Percentiles rank a stretch among this genome's conserved stretches.
Conservation (phyloP, 1,139 yeast species). For the Taiozyma sp. region DNA sequence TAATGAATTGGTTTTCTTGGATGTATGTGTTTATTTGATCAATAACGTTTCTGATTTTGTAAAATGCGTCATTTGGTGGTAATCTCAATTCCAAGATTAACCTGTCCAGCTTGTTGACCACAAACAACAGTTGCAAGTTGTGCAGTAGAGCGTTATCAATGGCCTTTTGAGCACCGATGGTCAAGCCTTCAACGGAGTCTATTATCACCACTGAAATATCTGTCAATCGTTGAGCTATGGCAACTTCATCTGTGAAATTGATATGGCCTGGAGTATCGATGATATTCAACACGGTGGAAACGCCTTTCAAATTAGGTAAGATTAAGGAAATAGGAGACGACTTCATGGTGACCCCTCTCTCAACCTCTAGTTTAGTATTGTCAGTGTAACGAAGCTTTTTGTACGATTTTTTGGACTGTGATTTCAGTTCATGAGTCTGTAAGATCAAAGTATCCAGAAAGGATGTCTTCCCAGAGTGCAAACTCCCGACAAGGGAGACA, state of each 20-base stretch:
- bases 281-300: constrained; percentile 55
- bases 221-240: constrained; percentile 48
- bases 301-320: constrained; percentile 48
- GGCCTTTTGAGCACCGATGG: constrained; percentile 43
- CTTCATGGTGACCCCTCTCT: constrained; percentile 66
- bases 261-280: constrained; percentile 92
- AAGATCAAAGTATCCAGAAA: constrained; percentile 63
- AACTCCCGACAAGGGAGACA: constrained; percentile 74
- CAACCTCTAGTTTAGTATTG: constrained; percentile 60
- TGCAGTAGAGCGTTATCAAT: constrained; percentile 44
- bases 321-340: constrained; percentile 58
- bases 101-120: constrained; percentile 82
- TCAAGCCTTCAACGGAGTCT: constrained; percentile 84
- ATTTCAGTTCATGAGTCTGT: constrained; percentile 50
- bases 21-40: constrained; percentile 58
- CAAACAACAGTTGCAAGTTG: constrained; percentile 48
- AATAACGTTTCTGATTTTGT: constrained; percentile 57
- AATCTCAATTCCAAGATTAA: constrained; percentile 69
- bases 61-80: constrained; percentile 69
- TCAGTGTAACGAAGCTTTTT: constrained; percentile 61
- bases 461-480: constrained; percentile 87
- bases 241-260: constrained; percentile 72
- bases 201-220: constrained; percentile 69
- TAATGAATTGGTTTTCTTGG: constrained; percentile 19
- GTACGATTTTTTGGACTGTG: constrained; percentile 24